Base-by-base conservation (phyloP, 768 basidiomycete genomes). In the Mycena chlorophos region DNA sequence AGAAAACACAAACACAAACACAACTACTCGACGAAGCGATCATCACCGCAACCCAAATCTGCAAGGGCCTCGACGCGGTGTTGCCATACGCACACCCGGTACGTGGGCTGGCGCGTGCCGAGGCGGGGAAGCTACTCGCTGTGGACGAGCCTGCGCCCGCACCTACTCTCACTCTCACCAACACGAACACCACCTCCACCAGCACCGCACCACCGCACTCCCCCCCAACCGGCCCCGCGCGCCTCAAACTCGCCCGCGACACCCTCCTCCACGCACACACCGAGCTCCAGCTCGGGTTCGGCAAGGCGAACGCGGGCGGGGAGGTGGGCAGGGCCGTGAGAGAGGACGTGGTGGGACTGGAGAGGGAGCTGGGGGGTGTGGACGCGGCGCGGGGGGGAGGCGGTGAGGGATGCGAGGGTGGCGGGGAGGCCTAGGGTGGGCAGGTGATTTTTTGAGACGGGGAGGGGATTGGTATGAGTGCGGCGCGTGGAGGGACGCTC, bases 71-170 rank as follows among this genome's bases (percentile, higher is more conserved):
- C 4, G 66, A 71, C 3, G 68, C 66, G 13, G 66, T 90, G 2
- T 77, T 92, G 17, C 69, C 74, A 0, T 68, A 74, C 10, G 89
- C 88, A 1, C 94, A 96, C 67, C 93, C 94, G 0, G 79, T 88
- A 1, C 79, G 89, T 1, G 91, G 83, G 0, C 73, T 95, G 22
- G 84, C 88, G 3, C 72, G 87, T 6, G 85, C 87, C 2, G 93
- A 95, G 67, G 75, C 91, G 5, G 92, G 89, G 0, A 94, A 93
- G 71, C 72, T 94, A 5, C 76, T 94, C 5, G 82, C 83, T 0
- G 87, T 93, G 0, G 89, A 93, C 62, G 90, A 92, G 65, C 86
- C 85, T 0, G 68, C 39, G 45, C 66, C 40, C 22, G 13, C 40
- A 8, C 40, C 40, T 8, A 6, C 40, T 16, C 14, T 20, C 20